A percentile compares a stretch with the other conserved stretches of the same genome.
Evolutionary conservation across 148 eudicot genomes (phyloP).

Genomic region (Rhododendron williamsianum): DNA sequence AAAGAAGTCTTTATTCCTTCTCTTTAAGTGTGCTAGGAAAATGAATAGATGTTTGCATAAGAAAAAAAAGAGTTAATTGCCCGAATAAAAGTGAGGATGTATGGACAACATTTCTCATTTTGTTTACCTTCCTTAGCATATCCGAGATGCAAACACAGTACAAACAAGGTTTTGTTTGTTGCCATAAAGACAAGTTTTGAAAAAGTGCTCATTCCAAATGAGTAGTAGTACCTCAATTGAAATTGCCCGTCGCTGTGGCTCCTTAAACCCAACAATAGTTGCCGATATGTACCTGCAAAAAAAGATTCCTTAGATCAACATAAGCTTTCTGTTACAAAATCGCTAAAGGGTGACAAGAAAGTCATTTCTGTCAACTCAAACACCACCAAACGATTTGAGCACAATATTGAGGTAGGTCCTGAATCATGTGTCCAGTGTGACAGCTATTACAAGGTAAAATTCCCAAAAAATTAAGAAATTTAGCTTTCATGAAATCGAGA

Average conservation of each 20-base stretch:
- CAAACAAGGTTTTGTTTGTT: not conserved
- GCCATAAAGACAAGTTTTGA: not conserved
- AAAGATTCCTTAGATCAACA: not conserved
- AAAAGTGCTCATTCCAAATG: not conserved
- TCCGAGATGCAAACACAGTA: not conserved
- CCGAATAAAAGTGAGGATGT: not conserved
- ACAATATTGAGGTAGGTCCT: not conserved
- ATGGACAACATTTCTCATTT: not conserved
- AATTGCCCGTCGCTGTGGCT: slow-evolving; percentile 61
- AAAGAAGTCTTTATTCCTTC: not conserved
- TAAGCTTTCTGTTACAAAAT: not conserved
- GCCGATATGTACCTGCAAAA: slow-evolving; percentile 55
- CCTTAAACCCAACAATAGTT: slow-evolving; percentile 50
- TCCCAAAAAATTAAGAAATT: not conserved
- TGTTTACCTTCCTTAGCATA: not conserved
- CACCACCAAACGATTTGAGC: not conserved
- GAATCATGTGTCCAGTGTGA: not conserved
- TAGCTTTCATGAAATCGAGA: not conserved
- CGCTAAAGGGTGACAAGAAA: not conserved
- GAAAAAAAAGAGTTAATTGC: not conserved
- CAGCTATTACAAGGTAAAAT: not conserved
- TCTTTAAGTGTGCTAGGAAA: not conserved
- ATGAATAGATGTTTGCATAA: not conserved
- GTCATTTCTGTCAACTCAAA: not conserved
- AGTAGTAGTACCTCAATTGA: slow-evolving; percentile 62